These are phyloP conservation scores for Neolecta irregularis DNA, from an alignment of 1,139 yeast species.

Conservation along the genomic window DNA sequence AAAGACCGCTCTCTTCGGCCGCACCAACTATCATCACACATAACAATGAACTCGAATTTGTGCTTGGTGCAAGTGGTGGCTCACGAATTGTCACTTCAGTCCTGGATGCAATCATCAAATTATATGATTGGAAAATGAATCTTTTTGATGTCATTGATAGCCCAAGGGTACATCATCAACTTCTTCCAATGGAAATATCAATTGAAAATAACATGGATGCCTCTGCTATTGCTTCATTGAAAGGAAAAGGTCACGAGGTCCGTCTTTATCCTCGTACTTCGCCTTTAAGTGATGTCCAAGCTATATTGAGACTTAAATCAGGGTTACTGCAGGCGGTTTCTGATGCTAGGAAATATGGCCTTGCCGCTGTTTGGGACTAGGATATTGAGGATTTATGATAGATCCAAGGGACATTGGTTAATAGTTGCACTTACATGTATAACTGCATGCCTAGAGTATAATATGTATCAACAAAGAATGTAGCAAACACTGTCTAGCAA, in stretches of 20 bases:
- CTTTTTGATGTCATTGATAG: slow-evolving; percentile 55
- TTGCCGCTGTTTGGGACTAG: no score
- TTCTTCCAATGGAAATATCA: slow-evolving; percentile 53
- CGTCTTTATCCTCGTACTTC: slow-evolving; percentile 1
- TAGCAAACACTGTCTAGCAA: no score
- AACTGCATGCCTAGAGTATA: no score
- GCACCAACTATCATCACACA: slow-evolving; percentile 69
- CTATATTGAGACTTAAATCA: slow-evolving; percentile 2
- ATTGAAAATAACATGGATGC: slow-evolving; percentile 37
- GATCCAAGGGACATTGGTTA: no score
- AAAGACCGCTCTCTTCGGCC: slow-evolving; percentile 74
- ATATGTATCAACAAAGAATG: no score
- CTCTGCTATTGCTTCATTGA: slow-evolving; percentile 2
- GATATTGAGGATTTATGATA: no score
- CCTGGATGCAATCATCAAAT: slow-evolving; percentile 60
- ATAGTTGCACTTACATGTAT: no score
- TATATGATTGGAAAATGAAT: slow-evolving; percentile 40
- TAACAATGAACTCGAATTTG: slow-evolving; percentile 40
- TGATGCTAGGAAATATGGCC: slow-evolving; percentile 9
- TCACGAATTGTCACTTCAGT: slow-evolving; percentile 76
- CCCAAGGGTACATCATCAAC: slow-evolving; percentile 81
- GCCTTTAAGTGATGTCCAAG: slow-evolving; percentile 10
- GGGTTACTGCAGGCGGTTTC: slow-evolving; percentile 6
- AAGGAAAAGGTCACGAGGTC: slow-evolving; percentile 8
- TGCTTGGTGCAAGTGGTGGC: slow-evolving; percentile 92